These are phyloP conservation scores for Coemansia sp. DNA, from an alignment of 192 early-diverging fungal genomes.

Conservation along the genomic window DNA sequence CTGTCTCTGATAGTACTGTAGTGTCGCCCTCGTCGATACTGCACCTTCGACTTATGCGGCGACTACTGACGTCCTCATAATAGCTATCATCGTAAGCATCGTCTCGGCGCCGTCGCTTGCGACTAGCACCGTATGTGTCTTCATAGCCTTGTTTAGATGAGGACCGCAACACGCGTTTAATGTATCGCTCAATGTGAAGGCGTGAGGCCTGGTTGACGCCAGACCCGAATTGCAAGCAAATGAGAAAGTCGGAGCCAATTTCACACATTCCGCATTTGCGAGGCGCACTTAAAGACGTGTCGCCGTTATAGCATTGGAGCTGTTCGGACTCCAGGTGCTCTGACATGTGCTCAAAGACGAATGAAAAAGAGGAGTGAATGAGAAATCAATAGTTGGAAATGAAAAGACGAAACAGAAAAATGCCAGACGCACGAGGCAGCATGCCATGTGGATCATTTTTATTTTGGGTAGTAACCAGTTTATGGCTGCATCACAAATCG, in stretches of 20 bases:
- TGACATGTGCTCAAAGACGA: not conserved
- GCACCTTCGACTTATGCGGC: not conserved
- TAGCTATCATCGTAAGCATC: conserved; percentile 1
- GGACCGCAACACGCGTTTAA: conserved; percentile 18
- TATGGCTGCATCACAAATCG: too few species aligned
- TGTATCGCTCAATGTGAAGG: conserved; percentile 30
- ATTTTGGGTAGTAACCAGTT: too few species aligned
- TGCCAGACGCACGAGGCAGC: too few species aligned
- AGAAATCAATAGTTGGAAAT: too few species aligned
- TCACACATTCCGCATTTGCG: conserved; percentile 16
- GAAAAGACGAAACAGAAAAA: too few species aligned
- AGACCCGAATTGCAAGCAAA: conserved; percentile 36
- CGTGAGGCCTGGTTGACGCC: conserved; percentile 7
- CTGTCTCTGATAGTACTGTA: not conserved
- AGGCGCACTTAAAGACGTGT: not conserved
- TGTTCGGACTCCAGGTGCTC: not conserved
- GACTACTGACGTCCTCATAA: not conserved
- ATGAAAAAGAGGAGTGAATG: not conserved
- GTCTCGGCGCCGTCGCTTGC: conserved; percentile 44
- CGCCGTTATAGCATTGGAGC: not conserved
- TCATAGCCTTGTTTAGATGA: not conserved
- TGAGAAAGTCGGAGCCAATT: conserved; percentile 24
- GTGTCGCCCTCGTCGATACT: not conserved
- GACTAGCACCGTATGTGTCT: not conserved
- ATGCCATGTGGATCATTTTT: too few species aligned